phyloP scores from a whole-genome alignment of 257 asterid genomes.

The Penstemon newberryi region DNA sequence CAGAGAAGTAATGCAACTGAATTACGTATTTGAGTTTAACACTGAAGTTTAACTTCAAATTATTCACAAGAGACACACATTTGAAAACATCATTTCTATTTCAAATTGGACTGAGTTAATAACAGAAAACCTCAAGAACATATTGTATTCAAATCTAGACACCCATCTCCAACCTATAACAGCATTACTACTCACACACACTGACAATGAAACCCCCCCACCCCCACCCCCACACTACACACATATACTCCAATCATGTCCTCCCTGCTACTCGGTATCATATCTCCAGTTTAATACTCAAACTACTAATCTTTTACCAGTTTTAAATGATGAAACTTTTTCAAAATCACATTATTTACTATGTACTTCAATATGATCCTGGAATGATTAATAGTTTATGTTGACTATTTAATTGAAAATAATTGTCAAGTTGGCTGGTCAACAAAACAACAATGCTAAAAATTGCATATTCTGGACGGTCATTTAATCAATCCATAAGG shows the following conservation, averaged over 20 bases:
- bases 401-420: too few species aligned
- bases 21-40: not conserved
- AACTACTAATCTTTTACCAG: too few species aligned
- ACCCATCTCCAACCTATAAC: not conserved
- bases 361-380: too few species aligned
- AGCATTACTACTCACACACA: not conserved
- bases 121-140: not conserved
- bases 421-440: not conserved
- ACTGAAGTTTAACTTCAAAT: not conserved
- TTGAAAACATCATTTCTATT: not conserved
- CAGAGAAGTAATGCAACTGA: not conserved
- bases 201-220: not conserved
- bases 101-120: not conserved
- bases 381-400: too few species aligned
- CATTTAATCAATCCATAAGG: not conserved
- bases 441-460: too few species aligned
- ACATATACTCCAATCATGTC: too few species aligned
- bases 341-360: too few species aligned
- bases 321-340: too few species aligned
- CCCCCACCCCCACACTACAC: not conserved
- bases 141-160: not conserved
- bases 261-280: too few species aligned
- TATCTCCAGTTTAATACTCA: too few species aligned
- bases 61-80: not conserved
- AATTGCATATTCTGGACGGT: too few species aligned